Percentiles rank a stretch among this genome's conserved stretches.
These are phyloP conservation scores for Fusarium papillatum DNA, from an alignment of 2,329 filamentous ascomycete genomes.

Conservation along the genomic window DNA sequence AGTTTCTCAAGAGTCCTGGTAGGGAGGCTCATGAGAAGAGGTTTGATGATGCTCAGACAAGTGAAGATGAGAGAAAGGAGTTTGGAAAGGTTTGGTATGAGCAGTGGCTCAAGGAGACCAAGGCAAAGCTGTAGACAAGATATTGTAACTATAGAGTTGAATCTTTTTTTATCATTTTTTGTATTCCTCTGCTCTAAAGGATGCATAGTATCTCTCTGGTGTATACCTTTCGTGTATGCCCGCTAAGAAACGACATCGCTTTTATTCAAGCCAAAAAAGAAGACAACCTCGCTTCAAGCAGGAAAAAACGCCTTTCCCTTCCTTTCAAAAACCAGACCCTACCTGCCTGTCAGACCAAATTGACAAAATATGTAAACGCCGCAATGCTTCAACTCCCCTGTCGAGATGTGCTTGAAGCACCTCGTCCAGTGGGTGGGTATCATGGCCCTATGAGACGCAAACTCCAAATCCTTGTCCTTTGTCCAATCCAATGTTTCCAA, in stretches of 20 bases:
- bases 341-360: slow-evolving; percentile 1
- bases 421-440: slow-evolving; percentile 43
- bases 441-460: slow-evolving; percentile 43
- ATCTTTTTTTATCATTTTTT: background rate
- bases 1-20: slow-evolving; percentile 65
- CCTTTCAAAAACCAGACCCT: background rate
- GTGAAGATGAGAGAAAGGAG: slow-evolving; percentile 57
- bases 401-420: slow-evolving; percentile 8
- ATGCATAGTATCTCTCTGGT: background rate
- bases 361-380: slow-evolving; percentile 35
- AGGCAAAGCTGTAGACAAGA: slow-evolving; percentile 51
- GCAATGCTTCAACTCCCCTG: slow-evolving; percentile 37
- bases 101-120: slow-evolving; percentile 60
- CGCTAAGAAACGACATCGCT: slow-evolving; percentile 5
- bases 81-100: slow-evolving; percentile 62
- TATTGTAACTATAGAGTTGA: background rate
- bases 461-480: slow-evolving; percentile 36
- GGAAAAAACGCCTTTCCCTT: background rate
- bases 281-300: background rate
- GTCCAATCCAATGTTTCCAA: slow-evolving; percentile 41
- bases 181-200: slow-evolving; percentile 5
- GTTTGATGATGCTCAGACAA: slow-evolving; percentile 56
- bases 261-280: slow-evolving; percentile 6
- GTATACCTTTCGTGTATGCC: background rate
- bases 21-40: slow-evolving; percentile 64